Conservation (phyloP, 768 basidiomycete species). For the Mycena latifolia region DNA sequence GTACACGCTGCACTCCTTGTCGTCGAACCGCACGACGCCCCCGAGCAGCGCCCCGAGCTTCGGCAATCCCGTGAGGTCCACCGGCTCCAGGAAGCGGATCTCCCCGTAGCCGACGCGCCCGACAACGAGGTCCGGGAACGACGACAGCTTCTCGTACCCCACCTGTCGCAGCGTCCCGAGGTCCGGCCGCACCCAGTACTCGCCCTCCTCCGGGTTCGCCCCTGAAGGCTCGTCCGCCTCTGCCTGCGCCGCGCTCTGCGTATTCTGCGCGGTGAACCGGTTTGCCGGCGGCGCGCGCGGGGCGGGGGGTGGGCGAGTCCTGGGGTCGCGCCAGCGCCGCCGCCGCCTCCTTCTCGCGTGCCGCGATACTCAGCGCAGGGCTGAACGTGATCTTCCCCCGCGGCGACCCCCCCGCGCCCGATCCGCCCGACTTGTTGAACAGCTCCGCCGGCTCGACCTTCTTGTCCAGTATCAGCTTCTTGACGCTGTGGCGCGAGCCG, state of each 20-base stretch:
- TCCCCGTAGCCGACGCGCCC: constrained; percentile 94
- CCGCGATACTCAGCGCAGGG: constrained; percentile 79
- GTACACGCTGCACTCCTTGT: constrained; percentile 95
- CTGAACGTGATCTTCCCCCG: constrained; percentile 78
- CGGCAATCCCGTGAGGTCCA: constrained; percentile 88
- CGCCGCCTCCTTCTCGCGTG: constrained; percentile 77
- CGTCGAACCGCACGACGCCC: constrained; percentile 88
- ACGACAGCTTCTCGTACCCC: constrained; percentile 79
- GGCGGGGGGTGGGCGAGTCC: constrained; percentile 53
- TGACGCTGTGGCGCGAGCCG: constrained; percentile 72
- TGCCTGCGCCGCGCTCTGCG: constrained; percentile 41
- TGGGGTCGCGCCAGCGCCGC: constrained; percentile 37
- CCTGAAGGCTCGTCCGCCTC: constrained; percentile 37
- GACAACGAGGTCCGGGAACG: constrained; percentile 83
- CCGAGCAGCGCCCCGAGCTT: constrained; percentile 88
- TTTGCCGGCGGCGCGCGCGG: constrained; percentile 47
- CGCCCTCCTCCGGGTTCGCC: constrained; percentile 78
- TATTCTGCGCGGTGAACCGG: constrained; percentile 51
- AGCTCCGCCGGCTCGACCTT: constrained; percentile 82
- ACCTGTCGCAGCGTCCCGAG: constrained; percentile 77
- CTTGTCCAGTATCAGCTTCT: constrained; percentile 92
- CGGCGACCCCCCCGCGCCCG: constrained; percentile 46
- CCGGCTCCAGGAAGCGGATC: constrained; percentile 83
- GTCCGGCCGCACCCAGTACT: constrained; percentile 92
- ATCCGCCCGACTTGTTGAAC: constrained; percentile 61